Conservation (phyloP, 495 filamentous ascomycete genomes). For the Trichoderma parareesei region DNA sequence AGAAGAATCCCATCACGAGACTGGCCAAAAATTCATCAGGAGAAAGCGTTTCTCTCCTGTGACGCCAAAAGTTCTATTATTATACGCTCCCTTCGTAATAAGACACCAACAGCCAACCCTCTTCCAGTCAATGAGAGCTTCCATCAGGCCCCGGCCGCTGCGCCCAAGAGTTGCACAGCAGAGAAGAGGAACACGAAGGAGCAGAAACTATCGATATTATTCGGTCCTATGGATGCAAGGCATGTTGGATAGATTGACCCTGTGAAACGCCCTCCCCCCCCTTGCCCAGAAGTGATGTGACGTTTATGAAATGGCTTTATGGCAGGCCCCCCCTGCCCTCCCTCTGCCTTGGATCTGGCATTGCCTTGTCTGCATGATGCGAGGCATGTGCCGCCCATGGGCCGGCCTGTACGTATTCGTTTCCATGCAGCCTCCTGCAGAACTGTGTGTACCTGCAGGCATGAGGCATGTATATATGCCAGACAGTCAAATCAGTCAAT, state of each 20-base stretch:
- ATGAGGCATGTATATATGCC: too few relatives aligned
- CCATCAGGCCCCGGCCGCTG: background rate
- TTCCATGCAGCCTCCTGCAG: too few relatives aligned
- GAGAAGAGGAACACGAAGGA: background rate
- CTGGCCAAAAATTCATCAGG: background rate
- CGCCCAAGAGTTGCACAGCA: conserved; percentile 4
- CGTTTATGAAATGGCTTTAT: conserved; percentile 1
- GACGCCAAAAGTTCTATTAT: background rate
- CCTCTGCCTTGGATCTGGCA: too few relatives aligned
- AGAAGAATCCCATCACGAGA: background rate
- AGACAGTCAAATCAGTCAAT: too few relatives aligned
- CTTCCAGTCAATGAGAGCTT: background rate
- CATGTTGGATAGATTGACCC: background rate
- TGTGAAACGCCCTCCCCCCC: background rate
- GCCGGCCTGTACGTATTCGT: too few relatives aligned
- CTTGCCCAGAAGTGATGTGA: conserved; percentile 1
- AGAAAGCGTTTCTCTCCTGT: background rate
- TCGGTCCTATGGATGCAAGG: conserved; percentile 4
- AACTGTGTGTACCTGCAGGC: too few relatives aligned
- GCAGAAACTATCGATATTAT: conserved; percentile 4
- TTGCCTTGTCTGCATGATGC: background rate
- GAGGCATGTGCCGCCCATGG: background rate
- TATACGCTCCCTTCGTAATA: background rate
- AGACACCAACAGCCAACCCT: background rate
- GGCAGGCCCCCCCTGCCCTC: background rate